phyloP scores from a whole-genome alignment of 2,329 filamentous ascomycete genomes.

The Trematosphaeria pertusa region DNA sequence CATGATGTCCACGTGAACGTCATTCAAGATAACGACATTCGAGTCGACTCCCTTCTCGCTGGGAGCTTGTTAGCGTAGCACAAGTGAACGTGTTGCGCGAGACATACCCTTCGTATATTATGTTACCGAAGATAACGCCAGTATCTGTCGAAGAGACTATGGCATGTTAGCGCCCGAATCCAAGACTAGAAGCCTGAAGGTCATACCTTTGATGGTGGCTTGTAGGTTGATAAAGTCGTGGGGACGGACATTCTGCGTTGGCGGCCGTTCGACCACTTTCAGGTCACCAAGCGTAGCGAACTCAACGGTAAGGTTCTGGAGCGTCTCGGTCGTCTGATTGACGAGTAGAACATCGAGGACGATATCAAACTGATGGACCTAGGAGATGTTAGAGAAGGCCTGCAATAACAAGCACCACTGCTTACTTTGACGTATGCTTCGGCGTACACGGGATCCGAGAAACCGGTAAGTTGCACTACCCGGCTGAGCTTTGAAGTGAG shows the following conservation, averaged over 20 bases:
- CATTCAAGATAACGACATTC: conserved; percentile 96
- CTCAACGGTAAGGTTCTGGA: conserved; percentile 96
- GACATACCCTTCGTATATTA: conserved; percentile 85
- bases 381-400: conserved; percentile 14
- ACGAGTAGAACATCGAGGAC: conserved; percentile 94
- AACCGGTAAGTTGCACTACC: conserved; percentile 95
- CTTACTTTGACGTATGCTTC: conserved; percentile 91
- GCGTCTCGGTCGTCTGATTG: conserved; percentile 94
- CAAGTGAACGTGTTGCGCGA: neutral
- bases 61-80: conserved; percentile 71
- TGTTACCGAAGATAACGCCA: conserved; percentile 97
- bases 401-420: neutral
- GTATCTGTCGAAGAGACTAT: conserved; percentile 93
- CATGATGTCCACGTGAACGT: conserved; percentile 99
- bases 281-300: conserved; percentile 98
- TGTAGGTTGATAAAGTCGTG: conserved; percentile 99
- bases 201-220: conserved; percentile 98
- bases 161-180: conserved; percentile 19
- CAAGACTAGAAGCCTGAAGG: too few relatives aligned
- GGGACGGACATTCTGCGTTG: conserved; percentile 91
- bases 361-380: conserved; percentile 94
- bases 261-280: conserved; percentile 96
- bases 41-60: conserved; percentile 67
- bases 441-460: conserved; percentile 98
- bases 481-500: conserved; percentile 92